Evolutionary conservation across 306 rosid genomes (phyloP).

Genomic region (Fragaria iinumae): DNA sequence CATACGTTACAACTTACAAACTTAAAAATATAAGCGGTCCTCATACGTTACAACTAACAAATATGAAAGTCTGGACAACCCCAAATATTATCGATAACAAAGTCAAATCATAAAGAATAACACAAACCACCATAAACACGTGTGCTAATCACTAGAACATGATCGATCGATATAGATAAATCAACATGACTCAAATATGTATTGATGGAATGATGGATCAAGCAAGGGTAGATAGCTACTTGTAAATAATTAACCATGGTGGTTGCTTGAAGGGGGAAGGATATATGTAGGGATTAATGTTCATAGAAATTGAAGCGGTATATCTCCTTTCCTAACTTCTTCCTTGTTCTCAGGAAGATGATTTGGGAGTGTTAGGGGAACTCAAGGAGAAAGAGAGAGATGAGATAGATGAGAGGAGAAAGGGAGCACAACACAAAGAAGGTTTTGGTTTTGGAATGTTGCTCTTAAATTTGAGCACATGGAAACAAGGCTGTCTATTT

Average conservation of each 20-base stretch:
- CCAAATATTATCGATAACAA: not conserved
- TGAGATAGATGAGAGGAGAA: not conserved
- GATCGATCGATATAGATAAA: not conserved
- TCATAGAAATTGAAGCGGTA: constrained; percentile 15
- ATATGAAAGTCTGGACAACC: not conserved
- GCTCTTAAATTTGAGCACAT: constrained; percentile 94
- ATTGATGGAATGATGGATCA: not conserved
- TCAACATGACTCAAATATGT: not conserved
- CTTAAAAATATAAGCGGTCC: not conserved
- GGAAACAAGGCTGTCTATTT: constrained; percentile 92
- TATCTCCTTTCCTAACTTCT: constrained; percentile 11
- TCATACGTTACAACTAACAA: not conserved
- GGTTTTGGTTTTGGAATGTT: constrained; percentile 91
- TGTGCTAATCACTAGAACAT: not conserved
- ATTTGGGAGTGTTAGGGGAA: constrained; percentile 13
- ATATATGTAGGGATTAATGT: constrained; percentile 19
- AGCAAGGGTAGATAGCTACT: not conserved
- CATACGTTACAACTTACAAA: not conserved
- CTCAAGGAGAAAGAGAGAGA: constrained; percentile 9
- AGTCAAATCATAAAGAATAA: not conserved
- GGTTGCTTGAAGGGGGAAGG: constrained; percentile 8
- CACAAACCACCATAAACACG: not conserved
- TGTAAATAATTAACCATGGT: not conserved
- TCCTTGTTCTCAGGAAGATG: constrained; percentile 50
- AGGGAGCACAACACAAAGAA: constrained; percentile 52